Conservation (phyloP, 1,139 yeast species). For the Saccharomyces hybrid region DNA sequence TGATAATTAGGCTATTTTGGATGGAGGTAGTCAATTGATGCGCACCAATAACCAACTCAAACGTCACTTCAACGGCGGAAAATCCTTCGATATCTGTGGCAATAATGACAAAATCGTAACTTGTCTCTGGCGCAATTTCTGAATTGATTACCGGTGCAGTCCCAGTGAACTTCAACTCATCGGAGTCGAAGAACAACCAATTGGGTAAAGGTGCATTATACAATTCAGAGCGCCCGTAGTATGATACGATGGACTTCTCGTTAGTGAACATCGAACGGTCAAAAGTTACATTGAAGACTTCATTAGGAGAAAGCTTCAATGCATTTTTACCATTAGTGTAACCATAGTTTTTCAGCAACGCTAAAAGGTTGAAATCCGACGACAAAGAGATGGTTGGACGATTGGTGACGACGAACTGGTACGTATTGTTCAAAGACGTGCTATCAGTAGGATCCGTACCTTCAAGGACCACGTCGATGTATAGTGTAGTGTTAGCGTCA, state of each 20-base stretch:
- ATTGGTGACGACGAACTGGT: slow-evolving; percentile 53
- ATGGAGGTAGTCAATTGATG: slow-evolving; percentile 63
- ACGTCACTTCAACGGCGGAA: slow-evolving; percentile 63
- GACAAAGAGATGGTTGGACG: slow-evolving; percentile 43
- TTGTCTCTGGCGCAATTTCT: slow-evolving; percentile 75
- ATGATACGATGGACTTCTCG: slow-evolving; percentile 45
- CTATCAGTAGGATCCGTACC: slow-evolving; percentile 59
- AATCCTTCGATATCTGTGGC: slow-evolving; percentile 75
- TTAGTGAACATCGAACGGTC: slow-evolving; percentile 46
- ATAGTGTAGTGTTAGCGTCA: slow-evolving; percentile 34
- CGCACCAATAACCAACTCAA: slow-evolving; percentile 76
- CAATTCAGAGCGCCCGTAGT: slow-evolving; percentile 65
- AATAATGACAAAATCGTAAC: slow-evolving; percentile 63
- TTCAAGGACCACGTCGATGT: slow-evolving; percentile 39
- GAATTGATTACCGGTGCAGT: slow-evolving; percentile 83
- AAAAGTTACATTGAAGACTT: slow-evolving; percentile 56
- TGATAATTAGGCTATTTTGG: slow-evolving; percentile 43
- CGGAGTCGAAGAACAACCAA: slow-evolving; percentile 70
- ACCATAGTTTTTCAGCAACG: slow-evolving; percentile 51
- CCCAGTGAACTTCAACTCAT: slow-evolving; percentile 66
- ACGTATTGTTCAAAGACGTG: slow-evolving; percentile 37
- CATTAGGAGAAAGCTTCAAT: slow-evolving; percentile 64
- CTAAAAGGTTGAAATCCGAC: slow-evolving; percentile 36
- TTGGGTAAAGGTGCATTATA: slow-evolving; percentile 85
- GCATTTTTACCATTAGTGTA: slow-evolving; percentile 68